Evolutionary conservation across 495 filamentous ascomycete genomes (phyloP), one percentile per base, ranked within the genome.

Genomic region (Podospora comata): DNA sequence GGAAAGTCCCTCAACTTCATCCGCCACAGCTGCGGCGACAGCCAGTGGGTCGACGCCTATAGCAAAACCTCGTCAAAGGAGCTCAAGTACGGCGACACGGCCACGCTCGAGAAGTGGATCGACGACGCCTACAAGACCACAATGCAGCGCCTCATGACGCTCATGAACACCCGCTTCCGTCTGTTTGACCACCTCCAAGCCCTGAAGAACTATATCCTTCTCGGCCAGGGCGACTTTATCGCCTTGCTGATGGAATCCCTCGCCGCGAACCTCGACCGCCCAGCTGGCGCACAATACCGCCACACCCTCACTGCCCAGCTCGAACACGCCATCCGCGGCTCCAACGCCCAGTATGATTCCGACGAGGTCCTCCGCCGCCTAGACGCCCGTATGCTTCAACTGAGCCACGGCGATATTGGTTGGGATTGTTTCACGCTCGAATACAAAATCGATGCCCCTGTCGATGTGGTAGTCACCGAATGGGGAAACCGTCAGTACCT

Each of bases 401-500:
- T 97, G 61, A 92, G 90, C 63, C 93, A 97, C 76, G 96, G 96
- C 65, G 95, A 99, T 72, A 97, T 97, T 62, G 96, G 96, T 68
- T 99, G 96, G 96, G 96, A 99, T 77, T 96, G 95, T 78, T 99
- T 99, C 79, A 99, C 96, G 0, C 86, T 99, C 32, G 96, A 99
- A 76, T 99, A 99, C 81, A 97, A 97, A 78, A 93, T 98, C 67
- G 95, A 97, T 75, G 92, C 95, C 9, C 96, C 96, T 0, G 92
- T 98, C 27, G 96, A 99, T 74, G 95, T 98, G 64, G 93, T 99
- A 64, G 94, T 99, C 15, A 97, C 94, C 0, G 91, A 94, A 1
- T 96, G 92, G 87, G 93, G 91, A 48, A 94, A 91, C 65, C 92
- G 92, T 2, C 94, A 98, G 75, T 99, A 99, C 77, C 89, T 99